Evolutionary conservation across 2,329 filamentous ascomycete genomes (phyloP).

Genomic region (Stagonosporopsis rhizophila): DNA sequence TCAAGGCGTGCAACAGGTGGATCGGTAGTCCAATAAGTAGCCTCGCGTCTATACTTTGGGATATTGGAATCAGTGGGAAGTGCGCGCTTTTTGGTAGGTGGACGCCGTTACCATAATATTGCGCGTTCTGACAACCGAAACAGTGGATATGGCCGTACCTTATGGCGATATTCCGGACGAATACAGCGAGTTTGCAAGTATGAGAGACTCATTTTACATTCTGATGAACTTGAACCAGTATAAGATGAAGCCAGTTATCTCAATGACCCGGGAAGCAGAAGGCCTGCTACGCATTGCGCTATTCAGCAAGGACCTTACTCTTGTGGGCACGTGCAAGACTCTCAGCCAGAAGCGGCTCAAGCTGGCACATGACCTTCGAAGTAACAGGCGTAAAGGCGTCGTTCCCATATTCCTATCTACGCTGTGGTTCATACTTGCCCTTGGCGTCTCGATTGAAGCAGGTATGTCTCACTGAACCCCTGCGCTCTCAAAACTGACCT

Average conservation of each 20-base stretch:
- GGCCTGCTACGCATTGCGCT: slow-evolving; percentile 48
- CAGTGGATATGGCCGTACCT: slow-evolving; percentile 41
- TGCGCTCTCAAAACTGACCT: background rate
- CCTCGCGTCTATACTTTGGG: slow-evolving; percentile 44
- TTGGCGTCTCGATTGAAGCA: slow-evolving; percentile 41
- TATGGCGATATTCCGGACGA: slow-evolving; percentile 32
- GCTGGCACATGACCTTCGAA: slow-evolving; percentile 48
- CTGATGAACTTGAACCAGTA: slow-evolving; percentile 54
- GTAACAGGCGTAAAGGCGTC: slow-evolving; percentile 48
- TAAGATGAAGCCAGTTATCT: slow-evolving; percentile 39
- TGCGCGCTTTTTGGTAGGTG: slow-evolving; percentile 31
- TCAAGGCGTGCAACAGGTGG: slow-evolving; percentile 44
- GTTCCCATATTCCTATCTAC: slow-evolving; percentile 50
- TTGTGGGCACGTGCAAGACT: slow-evolving; percentile 27
- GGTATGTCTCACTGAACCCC: background rate
- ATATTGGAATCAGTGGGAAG: slow-evolving; percentile 46
- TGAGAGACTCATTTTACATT: slow-evolving; percentile 53
- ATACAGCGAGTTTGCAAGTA: slow-evolving; percentile 39
- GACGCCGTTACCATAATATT: background rate
- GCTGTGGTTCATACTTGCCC: slow-evolving; percentile 49
- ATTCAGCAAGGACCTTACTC: slow-evolving; percentile 46
- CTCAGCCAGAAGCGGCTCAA: slow-evolving; percentile 38
- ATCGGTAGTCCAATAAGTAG: slow-evolving; percentile 44
- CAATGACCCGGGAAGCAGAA: slow-evolving; percentile 41
- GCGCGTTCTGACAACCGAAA: slow-evolving; percentile 22